Percentiles rank a stretch among this genome's conserved stretches.
These are phyloP conservation scores for Mycena floridula DNA, from an alignment of 768 basidiomycete species.

Conservation along the genomic window DNA sequence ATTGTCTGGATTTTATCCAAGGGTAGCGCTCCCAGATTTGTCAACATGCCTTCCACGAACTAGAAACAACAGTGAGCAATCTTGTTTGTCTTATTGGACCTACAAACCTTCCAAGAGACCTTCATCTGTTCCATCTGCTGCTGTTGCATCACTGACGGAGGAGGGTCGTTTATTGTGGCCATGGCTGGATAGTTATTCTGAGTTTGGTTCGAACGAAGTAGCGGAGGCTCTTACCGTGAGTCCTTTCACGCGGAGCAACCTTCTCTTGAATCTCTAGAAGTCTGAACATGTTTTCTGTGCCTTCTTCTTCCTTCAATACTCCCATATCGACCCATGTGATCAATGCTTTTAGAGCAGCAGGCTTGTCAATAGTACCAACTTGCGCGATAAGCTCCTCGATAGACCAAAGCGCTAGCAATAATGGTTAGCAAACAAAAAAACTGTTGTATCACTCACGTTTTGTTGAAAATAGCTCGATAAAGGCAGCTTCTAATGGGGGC, in stretches of 20 bases:
- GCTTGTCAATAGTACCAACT: conserved; percentile 61
- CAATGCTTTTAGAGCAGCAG: conserved; percentile 65
- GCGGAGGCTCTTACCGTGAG: too few relatives aligned
- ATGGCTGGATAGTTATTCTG: conserved; percentile 18
- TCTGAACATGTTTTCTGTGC: conserved; percentile 46
- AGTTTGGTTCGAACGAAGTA: too few relatives aligned
- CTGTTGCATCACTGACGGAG: conserved; percentile 55
- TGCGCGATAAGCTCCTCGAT: conserved; percentile 59
- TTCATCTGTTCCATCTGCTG: conserved; percentile 83
- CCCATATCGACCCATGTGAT: conserved; percentile 81
- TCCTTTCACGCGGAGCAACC: too few relatives aligned
- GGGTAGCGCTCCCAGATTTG: conserved; percentile 71
- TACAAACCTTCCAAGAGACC: conserved; percentile 78
- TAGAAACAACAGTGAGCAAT: conserved; percentile 22
- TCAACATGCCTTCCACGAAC: conserved; percentile 92
- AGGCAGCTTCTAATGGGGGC: conserved; percentile 84
- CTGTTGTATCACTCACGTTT: conserved; percentile 38
- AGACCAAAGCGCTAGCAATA: conserved; percentile 56
- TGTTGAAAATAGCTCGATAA: conserved; percentile 80
- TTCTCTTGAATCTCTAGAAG: conserved; percentile 61
- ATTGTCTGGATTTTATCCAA: conserved; percentile 84
- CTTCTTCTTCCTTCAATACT: conserved; percentile 62
- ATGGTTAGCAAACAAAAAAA: neutral
- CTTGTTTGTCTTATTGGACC: too few relatives aligned
- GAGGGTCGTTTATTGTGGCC: conserved; percentile 34